Evolutionary conservation across 768 basidiomycete genomes (phyloP), one percentile per base, ranked within the genome.

Genomic region (Phylloporus scabripes): DNA sequence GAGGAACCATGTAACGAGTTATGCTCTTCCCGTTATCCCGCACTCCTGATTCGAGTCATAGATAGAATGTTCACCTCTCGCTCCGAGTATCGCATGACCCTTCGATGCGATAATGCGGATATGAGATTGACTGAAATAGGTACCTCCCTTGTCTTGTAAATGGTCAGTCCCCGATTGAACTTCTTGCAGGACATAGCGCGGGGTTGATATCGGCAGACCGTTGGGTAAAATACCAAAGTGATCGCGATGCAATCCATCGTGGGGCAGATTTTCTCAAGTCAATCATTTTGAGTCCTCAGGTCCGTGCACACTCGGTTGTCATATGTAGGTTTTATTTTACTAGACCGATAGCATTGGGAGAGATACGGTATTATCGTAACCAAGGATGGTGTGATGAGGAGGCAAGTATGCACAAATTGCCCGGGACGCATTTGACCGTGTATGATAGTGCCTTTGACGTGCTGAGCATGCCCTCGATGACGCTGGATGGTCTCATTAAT

Each of bases 1-100:
- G 88, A 92, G 60, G 92, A 95, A 62, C 92, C 92, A 42, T 95
- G 91, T 92, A 62, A 71, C 36, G 37, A 49, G 15, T 36, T 21
- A 11, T 12, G 28, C 7, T 18, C 43, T 36, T 6, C 34, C 52
- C 21, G 15, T 49, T 23, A 34, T 23, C 10, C 5, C 5, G 18
- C 7, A n/a, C 11, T 17, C 17, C 33, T 61, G 9, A 63, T 29
- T 28, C 15, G 17, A 23, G 5, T 54, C 33, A 37, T 59, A 92
- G 90, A 94, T 57, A 86, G 92, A 23, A 93, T 94, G 89, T 94
- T 95, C 65, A 94, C 92, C 0, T 87, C 87, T 14, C 77, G 92
- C 32, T 90, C 87, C 14, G 92, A 95, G 59, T 95, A 92, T 62
- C 81, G 92, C 20, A 84, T 95, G 81, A 83, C 83, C 0, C 77